Conservation (phyloP, 164 flowering plant species). For the Aristolochia fimbriata region DNA sequence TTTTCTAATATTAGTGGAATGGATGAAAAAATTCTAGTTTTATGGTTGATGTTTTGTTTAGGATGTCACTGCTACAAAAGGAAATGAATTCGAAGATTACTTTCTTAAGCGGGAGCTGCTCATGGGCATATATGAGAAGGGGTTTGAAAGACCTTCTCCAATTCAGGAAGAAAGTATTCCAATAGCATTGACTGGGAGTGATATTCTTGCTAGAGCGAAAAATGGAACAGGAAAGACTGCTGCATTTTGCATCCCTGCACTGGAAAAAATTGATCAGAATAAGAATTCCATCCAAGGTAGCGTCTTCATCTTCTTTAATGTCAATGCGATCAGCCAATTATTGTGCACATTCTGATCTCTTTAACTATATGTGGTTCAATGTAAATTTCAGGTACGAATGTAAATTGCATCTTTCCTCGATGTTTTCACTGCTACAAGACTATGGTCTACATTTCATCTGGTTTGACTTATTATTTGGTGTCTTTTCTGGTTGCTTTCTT, state of each 20-base stretch:
- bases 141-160: conserved; percentile 97
- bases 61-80: conserved; percentile 99
- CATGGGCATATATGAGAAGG: conserved; percentile 99
- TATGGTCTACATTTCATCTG: no score
- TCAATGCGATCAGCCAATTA: background rate
- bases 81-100: conserved; percentile 98
- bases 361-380: no score
- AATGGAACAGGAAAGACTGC: conserved; percentile 99
- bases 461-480: no score
- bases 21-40: no score
- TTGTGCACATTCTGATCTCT: no score
- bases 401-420: no score
- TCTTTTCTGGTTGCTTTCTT: no score
- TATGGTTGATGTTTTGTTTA: conserved; percentile 14
- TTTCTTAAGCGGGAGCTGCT: conserved; percentile 92
- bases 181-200: conserved; percentile 95
- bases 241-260: conserved; percentile 96
- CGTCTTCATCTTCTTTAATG: background rate
- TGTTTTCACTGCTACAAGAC: no score
- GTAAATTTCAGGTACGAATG: no score
- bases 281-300: conserved; percentile 94
- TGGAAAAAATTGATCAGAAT: conserved; percentile 96
- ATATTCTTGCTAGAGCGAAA: conserved; percentile 97
- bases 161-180: conserved; percentile 99
- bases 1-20: background rate